A percentile compares a stretch with the other conserved stretches of the same genome.
Conservation (phyloP, 345 rosid species). For the Excoecaria cochinchinensis region DNA sequence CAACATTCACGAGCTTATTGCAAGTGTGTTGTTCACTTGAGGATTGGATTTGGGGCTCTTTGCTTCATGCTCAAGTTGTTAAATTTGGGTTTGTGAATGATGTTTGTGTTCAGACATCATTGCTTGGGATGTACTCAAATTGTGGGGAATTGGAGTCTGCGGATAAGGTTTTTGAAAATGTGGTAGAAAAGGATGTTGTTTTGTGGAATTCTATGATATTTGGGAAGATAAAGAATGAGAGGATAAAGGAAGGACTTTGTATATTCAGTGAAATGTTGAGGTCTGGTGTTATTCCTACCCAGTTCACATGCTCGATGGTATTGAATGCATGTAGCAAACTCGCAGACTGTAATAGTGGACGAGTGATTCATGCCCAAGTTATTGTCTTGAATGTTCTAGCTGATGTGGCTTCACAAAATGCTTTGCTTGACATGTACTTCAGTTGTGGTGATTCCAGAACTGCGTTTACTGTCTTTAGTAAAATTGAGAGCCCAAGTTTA, state of each 20-base stretch:
- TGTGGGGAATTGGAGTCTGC: constrained; percentile 69
- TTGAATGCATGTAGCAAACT: constrained; percentile 64
- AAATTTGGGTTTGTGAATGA: constrained; percentile 49
- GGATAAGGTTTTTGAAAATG: constrained; percentile 40
- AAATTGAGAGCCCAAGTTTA: constrained; percentile 48
- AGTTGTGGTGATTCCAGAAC: constrained; percentile 50
- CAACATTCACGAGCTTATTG: constrained; percentile 67
- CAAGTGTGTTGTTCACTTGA: constrained; percentile 54
- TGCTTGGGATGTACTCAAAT: constrained; percentile 69
- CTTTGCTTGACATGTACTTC: constrained; percentile 83
- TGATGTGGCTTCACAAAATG: constrained; percentile 70
- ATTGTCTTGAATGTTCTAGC: constrained; percentile 34
- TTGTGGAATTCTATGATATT: constrained; percentile 75
- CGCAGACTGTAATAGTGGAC: constrained; percentile 46
- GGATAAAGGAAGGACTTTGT: constrained; percentile 41
- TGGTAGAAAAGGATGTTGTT: constrained; percentile 55
- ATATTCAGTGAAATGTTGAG: constrained; percentile 51
- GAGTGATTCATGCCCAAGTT: constrained; percentile 51
- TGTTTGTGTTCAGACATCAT: constrained; percentile 64
- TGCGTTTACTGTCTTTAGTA: constrained; percentile 45
- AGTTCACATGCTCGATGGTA: constrained; percentile 67
- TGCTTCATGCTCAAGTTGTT: constrained; percentile 50
- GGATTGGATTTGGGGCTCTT: constrained; percentile 49
- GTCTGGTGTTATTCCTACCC: constrained; percentile 52
- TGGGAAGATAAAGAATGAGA: constrained; percentile 66